Evolutionary conservation across 306 rosid species (phyloP), one percentile per base, ranked within the genome.

Genomic region (Lotus japonicus): DNA sequence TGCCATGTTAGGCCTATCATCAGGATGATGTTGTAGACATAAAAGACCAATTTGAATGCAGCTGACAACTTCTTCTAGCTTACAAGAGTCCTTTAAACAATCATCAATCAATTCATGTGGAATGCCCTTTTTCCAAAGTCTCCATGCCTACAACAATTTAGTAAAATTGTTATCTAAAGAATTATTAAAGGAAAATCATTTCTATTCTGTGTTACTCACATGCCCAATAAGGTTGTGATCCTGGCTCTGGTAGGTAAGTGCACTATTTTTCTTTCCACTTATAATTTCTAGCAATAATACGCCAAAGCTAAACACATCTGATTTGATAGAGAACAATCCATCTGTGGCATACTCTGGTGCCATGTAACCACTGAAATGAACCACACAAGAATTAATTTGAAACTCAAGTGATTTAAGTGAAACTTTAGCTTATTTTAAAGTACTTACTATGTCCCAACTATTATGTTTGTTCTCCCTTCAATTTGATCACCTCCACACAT

Each of bases 361-460:
- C 94, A 87, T 87, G 11, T 87, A 87, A 49, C 94, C 90, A 43
- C 85, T 77, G 18, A 5, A 31, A 5, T 7, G 7, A 15, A 77
- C 4, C 57, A 68, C 35, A 6, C 17, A 7, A 31, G 4, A 31
- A 5, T 31, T 6, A 31, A 31, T 31, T 31, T 31, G 36, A 31
- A 5, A 31, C 36, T 31, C 36, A 31, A 31, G 0, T 5, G 7
- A 31, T 6, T 5, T 5, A 5, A 31, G 36, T 5, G 36, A 31
- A 5, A 31, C 7, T 31, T 31, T 31, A 31, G 7, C 36, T 31
- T 5, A 31, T 5, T 0, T 31, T 31, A 6, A 31, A 7, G 36
- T 31, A 78, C 96, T 82, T 82, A 84, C 88, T 82, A 86, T 28
- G 88, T 89, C 11, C 96, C 89, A 52, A 86, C 85, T 31, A 88